Evolutionary conservation across 306 rosid genomes (phyloP), one percentile per base, ranked within the genome.

Genomic region (Biancaea sappan): DNA sequence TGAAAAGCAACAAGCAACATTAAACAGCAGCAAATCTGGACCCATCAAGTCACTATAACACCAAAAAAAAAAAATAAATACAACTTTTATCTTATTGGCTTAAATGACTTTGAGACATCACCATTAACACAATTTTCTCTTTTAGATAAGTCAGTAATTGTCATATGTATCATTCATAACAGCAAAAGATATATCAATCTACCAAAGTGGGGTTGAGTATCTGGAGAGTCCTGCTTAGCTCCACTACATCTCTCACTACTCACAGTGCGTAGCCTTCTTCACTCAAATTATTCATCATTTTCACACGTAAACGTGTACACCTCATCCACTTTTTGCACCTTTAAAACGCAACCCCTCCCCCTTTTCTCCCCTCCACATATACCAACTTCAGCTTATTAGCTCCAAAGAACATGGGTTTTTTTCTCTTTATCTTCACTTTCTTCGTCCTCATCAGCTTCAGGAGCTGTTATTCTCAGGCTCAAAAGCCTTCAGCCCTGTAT

Each of bases 401-500:
- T 56, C 19, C 15, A 4, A 41, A 1, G 2, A 8, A 60, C 21
- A 2, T 52, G 54, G 26, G 16, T 64, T 66, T 6, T 7, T 58
- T 78, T 44, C 52, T 74, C 52, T 72, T 66, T 41, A 8, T 77
- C 64, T 56, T 82, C 64, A 46, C 7, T 62, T 50, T 84, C 31
- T 56, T 68, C 46, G 2, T 69, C 37, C 19, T 77, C 29, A 46
- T 16, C 31, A 1, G 73, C 56, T 72, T 40, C 21, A 69, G 29
- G 2, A 32, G 46, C 47, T 81, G 9, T 8, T 40, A 43, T 18
- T 77, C 82, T 26, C 47, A 80, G 61, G 88, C 87, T 65, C 79
- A 88, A 69, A 61, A 29, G 82, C 85, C 77, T 66, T 88, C 93
- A 0, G 96, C 93, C 5, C 31, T 88, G 40, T 92, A 86, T 28